Base-by-base conservation (phyloP, 2,329 filamentous ascomycete genomes). In the Sphaerulina populicola region DNA sequence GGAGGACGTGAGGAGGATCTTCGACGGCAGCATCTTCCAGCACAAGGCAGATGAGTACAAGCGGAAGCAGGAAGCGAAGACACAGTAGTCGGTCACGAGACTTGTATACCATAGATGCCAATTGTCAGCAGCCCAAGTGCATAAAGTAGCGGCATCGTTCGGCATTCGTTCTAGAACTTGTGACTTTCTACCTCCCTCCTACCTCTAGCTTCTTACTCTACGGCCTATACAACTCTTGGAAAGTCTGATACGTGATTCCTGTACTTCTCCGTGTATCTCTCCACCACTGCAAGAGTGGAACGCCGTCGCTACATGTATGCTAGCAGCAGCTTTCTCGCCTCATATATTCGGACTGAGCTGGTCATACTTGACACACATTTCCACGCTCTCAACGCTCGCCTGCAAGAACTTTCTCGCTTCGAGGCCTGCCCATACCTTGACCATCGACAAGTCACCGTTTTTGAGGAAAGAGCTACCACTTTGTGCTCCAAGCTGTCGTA, bases 331-430 rank as follows among this genome's bases (percentile, higher is more conserved):
- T 33, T 35, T 14, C 5, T 10, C 11, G 6, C 3, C 29, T 52
- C 41, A 95, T 57, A 94, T 82, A 72, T 94, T 95, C 2, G 89
- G 89, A 44, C 88, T 88, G 54, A 96, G 73, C 57, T 88, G 77
- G 69, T 96, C 89, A 60, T 91, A 94, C 67, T 90, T 93, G 62
- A 96, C 90, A 67, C 88, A 94, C 64, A 80, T 78, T 69, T 95
- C 89, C 68, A 89, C 86, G 69, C 89, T 89, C 66, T 94, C 88
- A 48, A 94, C 80, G 57, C 88, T 94, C 40, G 88, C 88, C 70
- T 94, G 88, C 71, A 96, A 77, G 70, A 94, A 93, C 60, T 85
- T 84, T 56, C 91, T 79, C 44, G 89, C 86, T 72, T 97, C 91
- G 9, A 97, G 74, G 1, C 91, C 90, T 53, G 87, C 81, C 91